Base-by-base conservation (phyloP, 768 basidiomycete genomes). In the Butyriboletus loyo region DNA sequence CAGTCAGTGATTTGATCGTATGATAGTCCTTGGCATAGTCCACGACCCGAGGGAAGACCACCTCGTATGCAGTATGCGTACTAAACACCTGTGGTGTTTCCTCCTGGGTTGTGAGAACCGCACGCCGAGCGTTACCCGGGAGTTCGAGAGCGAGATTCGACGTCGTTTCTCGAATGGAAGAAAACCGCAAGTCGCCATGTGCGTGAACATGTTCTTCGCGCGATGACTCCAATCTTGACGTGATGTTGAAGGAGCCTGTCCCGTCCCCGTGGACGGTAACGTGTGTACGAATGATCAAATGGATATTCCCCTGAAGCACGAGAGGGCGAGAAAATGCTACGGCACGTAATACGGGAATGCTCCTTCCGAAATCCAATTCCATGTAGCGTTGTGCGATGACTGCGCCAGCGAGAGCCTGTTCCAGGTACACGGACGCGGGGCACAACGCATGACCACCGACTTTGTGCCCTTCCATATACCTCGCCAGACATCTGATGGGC, bases 1-100 rank as follows among this genome's bases (percentile, higher is more conserved):
- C 71, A 6, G 75, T 76, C 30, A 90, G 67, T 0, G 75, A 75
- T 52, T 75, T 72, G 50, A 89, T 78, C 14, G 81, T 77, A 24
- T 77, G 85, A 63, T 84, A 88, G 27, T 73, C 67, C 31, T 73
- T 65, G 1, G 78, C 74, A 57, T 89, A 90, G 15, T 78, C 74
- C 24, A 90, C 87, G 41, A 89, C 74, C 7, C 84, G 80, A 21
- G 86, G 77, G 58, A 89, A 88, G 45, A 88, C 78, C 34, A 83
- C 73, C 37, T 86, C 79, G 62, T 90, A 90, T 1, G 76, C 66
- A 0, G 80, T 81, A 34, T 77, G 79, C 19, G 77, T 74, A 3
- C 75, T 77, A 64, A 86, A 84, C 0, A 73, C 74, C 63, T 85
- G 82, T 2, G 67, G 62, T 1, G 41, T 50, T 17, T 47, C 57